Percentiles rank a stretch among this genome's conserved stretches.
These are phyloP conservation scores for Bimuria novae-zelandiae DNA, from an alignment of 2,329 filamentous ascomycete species.

Conservation along the genomic window DNA sequence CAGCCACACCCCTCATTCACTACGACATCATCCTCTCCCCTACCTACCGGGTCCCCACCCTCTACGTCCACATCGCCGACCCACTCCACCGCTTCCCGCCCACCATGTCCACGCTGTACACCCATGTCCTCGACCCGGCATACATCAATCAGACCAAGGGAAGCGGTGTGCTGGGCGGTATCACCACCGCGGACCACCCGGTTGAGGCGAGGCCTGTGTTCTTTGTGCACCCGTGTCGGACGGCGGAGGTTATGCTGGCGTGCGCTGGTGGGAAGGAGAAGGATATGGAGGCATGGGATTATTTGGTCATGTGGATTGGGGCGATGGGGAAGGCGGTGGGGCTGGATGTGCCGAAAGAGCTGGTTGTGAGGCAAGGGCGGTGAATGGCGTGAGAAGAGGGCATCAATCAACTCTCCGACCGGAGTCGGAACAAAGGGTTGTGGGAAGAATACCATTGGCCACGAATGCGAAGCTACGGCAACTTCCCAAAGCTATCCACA, in stretches of 20 bases:
- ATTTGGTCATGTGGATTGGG: slow-evolving; percentile 89
- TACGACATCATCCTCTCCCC: slow-evolving; percentile 52
- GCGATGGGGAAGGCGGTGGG: slow-evolving; percentile 80
- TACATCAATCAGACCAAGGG: slow-evolving; percentile 39
- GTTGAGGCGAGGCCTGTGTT: slow-evolving; percentile 76
- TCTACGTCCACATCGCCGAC: slow-evolving; percentile 47
- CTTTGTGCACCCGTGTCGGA: slow-evolving; percentile 91
- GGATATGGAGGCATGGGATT: slow-evolving; percentile 59
- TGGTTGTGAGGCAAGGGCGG: no score
- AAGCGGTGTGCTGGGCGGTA: slow-evolving; percentile 46
- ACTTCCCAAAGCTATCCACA: no score
- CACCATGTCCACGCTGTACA: slow-evolving; percentile 42
- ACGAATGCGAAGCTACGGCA: no score
- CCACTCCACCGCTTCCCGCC: slow-evolving; percentile 31
- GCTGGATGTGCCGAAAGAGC: slow-evolving; percentile 73
- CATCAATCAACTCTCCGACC: no score
- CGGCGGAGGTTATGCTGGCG: slow-evolving; percentile 76
- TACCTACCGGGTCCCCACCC: slow-evolving; percentile 51
- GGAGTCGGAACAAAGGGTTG: no score
- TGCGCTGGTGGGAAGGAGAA: slow-evolving; percentile 42
- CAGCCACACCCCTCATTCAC: slow-evolving; percentile 16
- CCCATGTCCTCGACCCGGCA: slow-evolving; percentile 40
- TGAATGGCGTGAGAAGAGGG: no score
- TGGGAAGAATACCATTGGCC: no score
- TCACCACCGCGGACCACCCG: slow-evolving; percentile 69